Evolutionary conservation across 257 asterid genomes (phyloP), one percentile per base, ranked within the genome.

Genomic region (Penstemon eatonii): DNA sequence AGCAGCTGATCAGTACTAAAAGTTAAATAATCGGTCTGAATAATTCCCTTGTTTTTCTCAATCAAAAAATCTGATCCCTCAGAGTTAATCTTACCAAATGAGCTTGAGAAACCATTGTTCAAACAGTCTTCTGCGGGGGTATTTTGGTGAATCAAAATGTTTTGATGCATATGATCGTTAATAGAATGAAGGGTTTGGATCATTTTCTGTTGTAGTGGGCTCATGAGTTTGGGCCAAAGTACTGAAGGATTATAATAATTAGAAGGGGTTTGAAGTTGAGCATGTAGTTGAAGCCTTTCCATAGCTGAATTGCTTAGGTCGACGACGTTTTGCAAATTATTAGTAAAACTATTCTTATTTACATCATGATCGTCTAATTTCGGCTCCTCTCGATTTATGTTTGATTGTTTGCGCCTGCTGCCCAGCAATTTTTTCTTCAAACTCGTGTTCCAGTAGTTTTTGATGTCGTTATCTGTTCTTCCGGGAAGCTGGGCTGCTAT

Each of bases 401-500:
- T 83, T 0, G 90, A 61, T 47, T 79, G 95, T 66, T 84, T 93
- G 13, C 94, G 82, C 73, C 90, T 77, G 33, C 98, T 77, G 33
- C 98, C 98, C 0, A 93, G 81, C 58, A 93, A 36, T 68, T 93
- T 93, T 63, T 93, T 90, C 84, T 93, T 93, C 79, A 93, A 66
- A 69, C 88, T 69, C 0, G 96, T 90, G 79, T 92, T 92, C 98
- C 98, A 92, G 66, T 92, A 92, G 74, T 92, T 92, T 78, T 92
- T 92, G 78, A 92, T 92, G 65, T 92, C 98, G 5, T 92, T 92
- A 8, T 92, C 98, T 1, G 98, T 92, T 76, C 98, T 89, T 71
- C 98, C 98, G 0, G 98, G 97, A 43, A 92, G 73, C 66, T 92
- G 98, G 5, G 98, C 98, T 60, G 98, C 98, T 58, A 92, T 92